Base-by-base conservation (phyloP, 2,329 filamentous ascomycete species). In the Fusarium humuli region DNA sequence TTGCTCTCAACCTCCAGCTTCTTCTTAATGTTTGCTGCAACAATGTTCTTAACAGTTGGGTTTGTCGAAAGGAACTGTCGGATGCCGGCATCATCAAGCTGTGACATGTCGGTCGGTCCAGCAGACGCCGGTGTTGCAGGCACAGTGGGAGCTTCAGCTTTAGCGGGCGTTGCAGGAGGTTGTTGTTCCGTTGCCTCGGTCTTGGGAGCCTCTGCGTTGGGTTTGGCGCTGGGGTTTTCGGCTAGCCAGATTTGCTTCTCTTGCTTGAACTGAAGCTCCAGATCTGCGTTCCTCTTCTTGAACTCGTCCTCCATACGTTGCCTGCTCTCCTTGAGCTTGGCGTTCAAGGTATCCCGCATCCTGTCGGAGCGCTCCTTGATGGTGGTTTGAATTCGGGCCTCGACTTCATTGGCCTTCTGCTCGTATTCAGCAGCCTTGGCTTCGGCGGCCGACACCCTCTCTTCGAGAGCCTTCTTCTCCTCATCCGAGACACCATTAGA, bases 281-380 rank as follows among this genome's bases (percentile, higher is more conserved):
- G 78, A 45, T 87, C 83, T 41, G 83, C 83, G 25, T 84, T 82
- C 73, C 87, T 87, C 63, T 85, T 83, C 74, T 88, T 88, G 58
- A 82, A 83, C 62, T 86, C 83, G 32, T 85, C 84, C 53, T 85
- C 84, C 68, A 83, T 80, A 64, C 84, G 82, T 53, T 84, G 79
- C 70, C 85, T 86, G 46, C 90, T 87, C 72, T 93, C 93, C 60
- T 84, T 87, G 18, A 97, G 84, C 76, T 92, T 93, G 76, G 88
- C 90, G 73, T 90, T 91, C 52, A 93, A 81, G 3, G 86, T 81
- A 23, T 87, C 84, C 75, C 90, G 91, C 90, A 93, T 92, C 77
- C 87, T 87, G 45, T 92, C 88, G 2, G 89, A 90, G 46, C 90
- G 86, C 55, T 86, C 83, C 73, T 92, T 92, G 63, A 92, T 84